A percentile compares a stretch with the other conserved stretches of the same genome.
Conservation (phyloP, 1,284 basidiomycete genomes). For the Rhodotorula sp. region DNA sequence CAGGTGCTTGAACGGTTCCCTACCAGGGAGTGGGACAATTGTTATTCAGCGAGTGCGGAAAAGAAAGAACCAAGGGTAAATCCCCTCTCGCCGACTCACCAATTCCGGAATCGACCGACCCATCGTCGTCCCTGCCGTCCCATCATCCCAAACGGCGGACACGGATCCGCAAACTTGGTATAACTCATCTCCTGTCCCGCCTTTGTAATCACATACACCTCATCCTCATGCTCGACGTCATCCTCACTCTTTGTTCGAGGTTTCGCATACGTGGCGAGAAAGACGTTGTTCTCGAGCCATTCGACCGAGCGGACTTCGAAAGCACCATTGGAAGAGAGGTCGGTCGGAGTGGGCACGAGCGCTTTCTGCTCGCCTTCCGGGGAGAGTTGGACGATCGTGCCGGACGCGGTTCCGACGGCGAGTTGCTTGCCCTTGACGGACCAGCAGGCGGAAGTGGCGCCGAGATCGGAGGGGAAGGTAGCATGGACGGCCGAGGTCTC, state of each 20-base stretch:
- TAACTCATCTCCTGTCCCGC: conserved; percentile 31
- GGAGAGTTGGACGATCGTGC: conserved; percentile 54
- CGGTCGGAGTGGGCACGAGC: conserved; percentile 50
- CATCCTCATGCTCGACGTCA: conserved; percentile 49
- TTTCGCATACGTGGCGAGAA: conserved; percentile 54
- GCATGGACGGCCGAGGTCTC: conserved; percentile 19
- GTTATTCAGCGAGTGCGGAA: conserved; percentile 29
- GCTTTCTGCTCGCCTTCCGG: conserved; percentile 56
- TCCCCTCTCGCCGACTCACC: conserved; percentile 43
- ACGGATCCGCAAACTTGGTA: conserved; percentile 50
- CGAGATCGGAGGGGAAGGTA: conserved; percentile 14
- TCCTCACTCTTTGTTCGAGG: conserved; percentile 33
- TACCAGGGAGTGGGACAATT: conserved; percentile 40
- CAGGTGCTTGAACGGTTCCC: conserved; percentile 52
- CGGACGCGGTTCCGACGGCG: conserved; percentile 52
- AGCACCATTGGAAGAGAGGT: conserved; percentile 36
- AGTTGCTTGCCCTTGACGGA: conserved; percentile 59
- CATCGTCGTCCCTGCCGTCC: conserved; percentile 47
- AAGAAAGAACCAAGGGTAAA: conserved; percentile 23
- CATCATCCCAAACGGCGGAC: conserved; percentile 50
- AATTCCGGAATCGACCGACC: conserved; percentile 49
- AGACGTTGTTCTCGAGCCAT: conserved; percentile 59
- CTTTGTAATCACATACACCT: conserved; percentile 47
- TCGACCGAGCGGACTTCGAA: conserved; percentile 48
- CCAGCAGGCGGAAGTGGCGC: conserved; percentile 52